Percentiles rank a stretch among this genome's conserved stretches.
Conservation (phyloP, 371 early-diverging fungal genomes). For the Umbelopsis sp. region DNA sequence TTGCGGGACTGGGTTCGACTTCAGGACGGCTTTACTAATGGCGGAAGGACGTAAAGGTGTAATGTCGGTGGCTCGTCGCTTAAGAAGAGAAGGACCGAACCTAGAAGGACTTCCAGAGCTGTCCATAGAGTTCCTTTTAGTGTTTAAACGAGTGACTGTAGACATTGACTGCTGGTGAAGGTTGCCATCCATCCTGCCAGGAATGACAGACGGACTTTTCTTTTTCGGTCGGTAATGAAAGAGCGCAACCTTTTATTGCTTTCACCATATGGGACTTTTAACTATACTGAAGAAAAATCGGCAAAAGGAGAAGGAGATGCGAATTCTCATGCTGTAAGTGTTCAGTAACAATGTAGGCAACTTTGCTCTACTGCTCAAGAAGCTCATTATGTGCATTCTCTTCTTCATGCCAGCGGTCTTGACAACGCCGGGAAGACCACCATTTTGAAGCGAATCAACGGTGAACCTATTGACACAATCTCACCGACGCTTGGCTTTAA, state of each 20-base stretch:
- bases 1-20: slow-evolving; percentile 42
- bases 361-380: too few relatives aligned
- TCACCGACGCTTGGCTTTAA: slow-evolving; percentile 98
- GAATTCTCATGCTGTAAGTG: slow-evolving; percentile 84
- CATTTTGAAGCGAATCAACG: slow-evolving; percentile 93
- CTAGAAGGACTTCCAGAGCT: not conserved
- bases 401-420: slow-evolving; percentile 69
- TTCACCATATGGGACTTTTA: slow-evolving; percentile 83
- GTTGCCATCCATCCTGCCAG: slow-evolving; percentile 3
- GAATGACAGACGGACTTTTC: slow-evolving; percentile 20
- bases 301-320: slow-evolving; percentile 87
- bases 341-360: not conserved
- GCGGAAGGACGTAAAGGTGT: slow-evolving; percentile 29
- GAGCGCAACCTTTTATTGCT: slow-evolving; percentile 6
- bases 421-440: slow-evolving; percentile 99
- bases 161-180: not conserved
- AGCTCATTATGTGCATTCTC: too few relatives aligned
- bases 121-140: slow-evolving; percentile 17
- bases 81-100: not conserved
- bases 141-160: too few relatives aligned
- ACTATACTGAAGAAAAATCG: slow-evolving; percentile 91
- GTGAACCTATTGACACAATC: slow-evolving; percentile 88
- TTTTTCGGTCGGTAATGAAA: slow-evolving; percentile 17
- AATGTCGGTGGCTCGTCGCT: slow-evolving; percentile 8
- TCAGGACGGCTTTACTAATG: slow-evolving; percentile 44